Evolutionary conservation across 805 yeast species (phyloP), one percentile per base, ranked within the genome.

Genomic region (Ogataea philodendri): DNA sequence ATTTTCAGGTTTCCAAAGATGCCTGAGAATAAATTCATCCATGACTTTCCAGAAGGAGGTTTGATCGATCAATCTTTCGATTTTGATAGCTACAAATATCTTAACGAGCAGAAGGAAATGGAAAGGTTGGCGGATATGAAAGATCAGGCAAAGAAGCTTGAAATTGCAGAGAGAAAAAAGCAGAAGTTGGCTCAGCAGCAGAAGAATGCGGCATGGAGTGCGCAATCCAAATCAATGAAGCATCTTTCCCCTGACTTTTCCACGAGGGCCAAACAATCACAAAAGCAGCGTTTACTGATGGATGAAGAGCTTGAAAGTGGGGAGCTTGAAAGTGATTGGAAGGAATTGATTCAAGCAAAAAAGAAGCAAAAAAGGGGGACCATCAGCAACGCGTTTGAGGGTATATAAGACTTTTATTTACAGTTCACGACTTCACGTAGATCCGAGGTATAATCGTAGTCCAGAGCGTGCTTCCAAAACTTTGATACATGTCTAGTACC

Each of bases 401-500:
- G 67, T 49, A 48, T 76, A 41, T 76, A 57, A 28, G 9, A 4
- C 23, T 16, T 4, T 9, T 4, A 15, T 2, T 11, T 22, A 22
- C 31, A 8, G n/a, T n/a, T n/a, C n/a, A 24, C 21, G 9, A 18
- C 11, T 15, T 28, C 17, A 5, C 17, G n/a, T 13, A 33, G 16
- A 9, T 33, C 18, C 7, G 19, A 9, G 7, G 19, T 15, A 6
- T 7, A 10, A 14, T 63, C 59, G 16, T 61, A 57, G 22, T 57
- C 61, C 18, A 60, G 57, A 0, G 90, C 90, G 35, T 68, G 62
- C 49, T 81, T 85, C 97, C 97, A 90, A 54, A 90, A 93, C 60
- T 90, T 90, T 32, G 93, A 83, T 41, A 90, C 55, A 61, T 90
- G 98, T 48, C 98, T 69, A 9, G 81, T 66, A 1, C 98, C 98